Base-by-base conservation (phyloP, 306 rosid genomes). In the Prunus mongolica region DNA sequence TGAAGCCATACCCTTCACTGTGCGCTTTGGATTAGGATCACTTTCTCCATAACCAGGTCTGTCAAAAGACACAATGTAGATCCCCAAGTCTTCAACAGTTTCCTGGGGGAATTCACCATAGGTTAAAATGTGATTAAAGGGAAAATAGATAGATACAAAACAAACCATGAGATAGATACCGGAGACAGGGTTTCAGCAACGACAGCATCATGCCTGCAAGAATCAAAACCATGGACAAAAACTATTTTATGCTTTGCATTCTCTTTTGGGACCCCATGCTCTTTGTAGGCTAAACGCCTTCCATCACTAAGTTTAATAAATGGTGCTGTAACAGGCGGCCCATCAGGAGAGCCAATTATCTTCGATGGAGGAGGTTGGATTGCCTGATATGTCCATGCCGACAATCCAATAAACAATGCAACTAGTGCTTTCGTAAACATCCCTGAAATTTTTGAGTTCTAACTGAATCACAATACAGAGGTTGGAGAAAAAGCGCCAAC, bases 21-120 rank as follows among this genome's bases (percentile, higher is more conserved):
- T 88, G 66, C 89, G 82, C 71, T 89, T 84, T 60, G 97, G 98
- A 87, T 94, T 86, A 11, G 96, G 98, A 79, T 91, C 97, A 47
- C 98, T 94, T 81, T 94, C 98, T 61, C 97, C 97, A 79, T 95
- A 90, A 71, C 98, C 98, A 77, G 97, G 93, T 79, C 90, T 92
- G 79, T 95, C 99, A 44, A 89, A 88, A 51, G 99, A 83, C 65
- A 92, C 83, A 60, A 83, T 13, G 64, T 92, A 92, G 85, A 89
- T 3, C 58, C 97, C 90, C 69, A 87, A 80, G 9, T 82, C 84
- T 84, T 95, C 84, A 60, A 81, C 72, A 71, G 88, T 51, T 62
- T 81, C 92, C 97, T 92, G 85, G 32, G 85, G 77, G 61, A 76
- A 57, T 44, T 41, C 78, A 76, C 45, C 65, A 44, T 19, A 27